Percentiles rank a stretch among this genome's conserved stretches.
Evolutionary conservation across 163 green algal genomes (phyloP).

Genomic region (Picocystis sp.): DNA sequence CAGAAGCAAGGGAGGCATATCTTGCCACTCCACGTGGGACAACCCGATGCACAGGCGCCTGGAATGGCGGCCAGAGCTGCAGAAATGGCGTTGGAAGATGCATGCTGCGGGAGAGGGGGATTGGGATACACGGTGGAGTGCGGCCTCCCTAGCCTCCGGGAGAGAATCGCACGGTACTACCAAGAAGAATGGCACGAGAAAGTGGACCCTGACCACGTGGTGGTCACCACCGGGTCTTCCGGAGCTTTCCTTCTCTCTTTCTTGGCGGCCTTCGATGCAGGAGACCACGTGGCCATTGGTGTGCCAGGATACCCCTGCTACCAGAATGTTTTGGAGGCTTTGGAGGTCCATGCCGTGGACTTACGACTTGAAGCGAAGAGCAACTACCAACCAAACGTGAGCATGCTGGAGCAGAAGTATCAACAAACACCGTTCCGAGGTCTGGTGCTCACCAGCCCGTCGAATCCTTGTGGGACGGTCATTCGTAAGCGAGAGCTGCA

Average conservation of each 20-base stretch:
- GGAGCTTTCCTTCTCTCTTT: constrained; percentile 12
- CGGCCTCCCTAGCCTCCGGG: constrained; percentile 7
- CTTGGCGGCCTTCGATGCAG: constrained; percentile 11
- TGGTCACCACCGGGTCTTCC: constrained; percentile 6
- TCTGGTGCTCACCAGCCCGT: constrained; percentile 11
- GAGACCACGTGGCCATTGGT: constrained; percentile 10
- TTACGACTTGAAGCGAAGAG: constrained; percentile 8
- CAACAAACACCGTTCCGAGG: constrained; percentile 1
- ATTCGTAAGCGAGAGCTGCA: constrained; percentile 8
- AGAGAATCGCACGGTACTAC: constrained; percentile 11
- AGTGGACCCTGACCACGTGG: background rate
- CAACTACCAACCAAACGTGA: constrained; percentile 9
- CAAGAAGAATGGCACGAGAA: constrained; percentile 3
- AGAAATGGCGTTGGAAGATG: background rate
- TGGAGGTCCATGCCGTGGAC: constrained; percentile 8
- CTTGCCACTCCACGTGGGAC: constrained; percentile 13
- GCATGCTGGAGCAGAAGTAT: constrained; percentile 3
- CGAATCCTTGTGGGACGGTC: constrained; percentile 14
- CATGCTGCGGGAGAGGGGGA: background rate
- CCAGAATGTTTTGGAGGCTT: constrained; percentile 15
- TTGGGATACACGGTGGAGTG: constrained; percentile 14
- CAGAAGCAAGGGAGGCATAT: constrained; percentile 3
- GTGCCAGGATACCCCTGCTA: constrained; percentile 16
- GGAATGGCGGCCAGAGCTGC: constrained; percentile 1
- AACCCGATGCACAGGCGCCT: constrained; percentile 10